Base-by-base conservation (phyloP, 345 rosid species). In the Litchi chinensis region DNA sequence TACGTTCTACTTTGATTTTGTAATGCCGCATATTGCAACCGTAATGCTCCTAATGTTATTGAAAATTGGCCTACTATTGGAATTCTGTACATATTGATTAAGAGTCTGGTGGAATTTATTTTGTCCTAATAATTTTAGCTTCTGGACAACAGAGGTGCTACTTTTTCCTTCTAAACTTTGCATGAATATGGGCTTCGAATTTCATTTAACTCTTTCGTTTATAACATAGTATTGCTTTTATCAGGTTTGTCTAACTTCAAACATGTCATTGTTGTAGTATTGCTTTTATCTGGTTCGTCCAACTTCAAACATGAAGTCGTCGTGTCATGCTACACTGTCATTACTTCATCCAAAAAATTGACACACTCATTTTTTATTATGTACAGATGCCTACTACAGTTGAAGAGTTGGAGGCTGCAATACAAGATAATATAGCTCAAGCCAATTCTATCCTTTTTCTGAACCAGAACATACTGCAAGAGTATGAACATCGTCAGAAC, bases 401-500 rank as follows among this genome's bases (percentile, higher is more conserved):
- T 54, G 99, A 93, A 88, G 98, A 95, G 79, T 73, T 95, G 84
- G 92, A 92, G 82, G 99, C 98, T 65, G 96, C 96, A 18, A 93
- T 93, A 73, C 92, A 92, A 82, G 99, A 93, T 80, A 88, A 82
- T 75, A 74, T 87, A 40, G 85, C 95, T 80, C 93, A 91, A 85
- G 98, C 98, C 62, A 95, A 95, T 85, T 92, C 98, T 65, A 92
- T 89, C 75, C 90, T 90, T 72, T 91, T 88, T 43, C 87, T 95
- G 65, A 95, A 95, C 84, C 93, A 90, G 72, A 95, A 95, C 80
- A 86, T 92, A 40, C 76, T 95, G 72, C 87, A 88, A 78, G 98
- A 93, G 83, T 95, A 95, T 79, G 95, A 93, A 77, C 87, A 90
- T 80, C 92, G 99, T 77, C 91, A 81, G 70, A 75, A 69, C 72